Conservation (phyloP, 768 basidiomycete species). For the Fibroporia radiculosa region DNA sequence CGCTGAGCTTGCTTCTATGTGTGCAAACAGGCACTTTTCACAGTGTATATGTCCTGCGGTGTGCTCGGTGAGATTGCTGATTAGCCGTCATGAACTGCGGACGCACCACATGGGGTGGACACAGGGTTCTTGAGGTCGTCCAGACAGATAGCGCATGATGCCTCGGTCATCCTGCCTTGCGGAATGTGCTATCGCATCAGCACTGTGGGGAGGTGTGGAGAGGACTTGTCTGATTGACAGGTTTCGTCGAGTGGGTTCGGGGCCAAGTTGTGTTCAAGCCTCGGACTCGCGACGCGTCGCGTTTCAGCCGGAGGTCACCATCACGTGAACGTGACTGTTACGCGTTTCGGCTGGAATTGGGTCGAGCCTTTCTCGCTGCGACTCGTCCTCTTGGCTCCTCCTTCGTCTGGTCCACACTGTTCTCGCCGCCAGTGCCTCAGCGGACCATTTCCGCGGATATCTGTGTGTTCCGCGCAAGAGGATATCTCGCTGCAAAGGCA, state of each 20-base stretch:
- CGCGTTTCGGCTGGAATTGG: neutral
- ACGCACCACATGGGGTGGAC: slow-evolving; percentile 24
- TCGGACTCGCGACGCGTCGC: neutral
- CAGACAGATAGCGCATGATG: slow-evolving; percentile 19
- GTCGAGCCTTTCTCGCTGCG: no score
- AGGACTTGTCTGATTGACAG: neutral
- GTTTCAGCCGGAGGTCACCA: neutral
- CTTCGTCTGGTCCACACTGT: slow-evolving; percentile 1
- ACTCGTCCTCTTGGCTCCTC: neutral
- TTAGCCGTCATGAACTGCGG: neutral
- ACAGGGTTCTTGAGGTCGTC: slow-evolving; percentile 22
- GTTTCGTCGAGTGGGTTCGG: neutral
- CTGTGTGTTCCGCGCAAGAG: no score
- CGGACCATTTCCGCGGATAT: no score
- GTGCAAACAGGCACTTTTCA: slow-evolving; percentile 20
- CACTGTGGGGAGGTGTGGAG: neutral
- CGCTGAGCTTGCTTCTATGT: slow-evolving; percentile 18
- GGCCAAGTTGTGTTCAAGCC: neutral
- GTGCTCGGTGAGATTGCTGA: neutral
- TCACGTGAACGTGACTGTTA: neutral
- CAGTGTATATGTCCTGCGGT: slow-evolving; percentile 25
- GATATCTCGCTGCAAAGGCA: no score
- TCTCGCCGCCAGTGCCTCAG: neutral
- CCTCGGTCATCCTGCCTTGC: slow-evolving; percentile 1
- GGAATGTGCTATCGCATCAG: no score